phyloP scores from a whole-genome alignment of 768 basidiomycete species.

The Rhodotorula diobovata region DNA sequence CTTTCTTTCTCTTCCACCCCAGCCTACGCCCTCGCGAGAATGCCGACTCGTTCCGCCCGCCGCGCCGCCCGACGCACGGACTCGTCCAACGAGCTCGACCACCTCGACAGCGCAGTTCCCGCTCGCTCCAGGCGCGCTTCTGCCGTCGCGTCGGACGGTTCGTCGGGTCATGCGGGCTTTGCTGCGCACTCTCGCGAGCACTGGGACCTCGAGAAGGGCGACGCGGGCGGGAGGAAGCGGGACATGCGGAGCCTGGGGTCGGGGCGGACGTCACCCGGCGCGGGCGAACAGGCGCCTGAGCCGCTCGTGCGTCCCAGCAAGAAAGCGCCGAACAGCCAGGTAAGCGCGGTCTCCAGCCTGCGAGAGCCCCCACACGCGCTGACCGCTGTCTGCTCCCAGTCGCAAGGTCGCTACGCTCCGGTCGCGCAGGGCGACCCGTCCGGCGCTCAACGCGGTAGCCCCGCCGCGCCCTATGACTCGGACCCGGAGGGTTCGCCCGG shows the following conservation, averaged over 20 bases:
- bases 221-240: not conserved
- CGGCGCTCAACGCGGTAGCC: no score
- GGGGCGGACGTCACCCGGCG: no score
- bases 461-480: not conserved
- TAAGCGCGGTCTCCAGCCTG: not conserved
- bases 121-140: no score
- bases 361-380: no score
- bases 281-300: not conserved
- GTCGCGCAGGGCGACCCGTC: not conserved
- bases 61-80: no score
- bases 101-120: not conserved
- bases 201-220: not conserved
- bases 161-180: no score
- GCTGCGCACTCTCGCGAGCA: no score
- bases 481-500: not conserved
- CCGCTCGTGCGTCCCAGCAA: not conserved
- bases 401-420: not conserved
- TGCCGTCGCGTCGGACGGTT: not conserved
- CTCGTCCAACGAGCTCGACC: no score
- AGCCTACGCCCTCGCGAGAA: no score
- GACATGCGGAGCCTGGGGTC: not conserved
- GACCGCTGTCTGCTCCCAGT: not conserved
- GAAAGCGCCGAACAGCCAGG: not conserved
- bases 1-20: slow-evolving; percentile 47
- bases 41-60: not conserved